Base-by-base conservation (phyloP, 1,284 basidiomycete species). In the Xerocomus amazonicus region DNA sequence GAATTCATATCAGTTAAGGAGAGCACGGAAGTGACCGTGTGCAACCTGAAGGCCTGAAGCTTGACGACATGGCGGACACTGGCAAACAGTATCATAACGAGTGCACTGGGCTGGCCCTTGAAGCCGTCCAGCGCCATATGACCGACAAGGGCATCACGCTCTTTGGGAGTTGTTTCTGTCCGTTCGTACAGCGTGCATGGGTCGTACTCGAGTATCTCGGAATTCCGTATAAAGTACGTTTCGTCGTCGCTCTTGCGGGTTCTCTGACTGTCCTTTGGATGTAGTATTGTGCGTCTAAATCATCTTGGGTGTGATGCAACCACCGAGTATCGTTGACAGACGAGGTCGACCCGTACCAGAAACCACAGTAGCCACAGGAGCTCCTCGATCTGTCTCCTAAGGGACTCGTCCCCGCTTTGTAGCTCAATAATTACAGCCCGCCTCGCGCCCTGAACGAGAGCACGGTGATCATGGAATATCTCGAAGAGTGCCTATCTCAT, bases 291-390 rank as follows among this genome's bases (percentile, higher is more conserved):
- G 42, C 48, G 70, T 63, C 16, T 33, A 35, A 28, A 14, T 7
- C n/a, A 2, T 43, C 2, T 12, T 3, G 17, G 41, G 34, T 28
- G 41, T 39, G 28, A 38, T 10, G 3, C 26, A 33, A 45, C 43
- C 35, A 3, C 32, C 12, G 8, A 12, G 5, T 9, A 2, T 32
- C 46, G 2, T 31, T 27, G 32, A 46, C 32, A 87, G 85, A 81
- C 59, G 87, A 90, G 67, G 85, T 90, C 27, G 87, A 91, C 66
- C 87, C 87, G 1, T 90, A 91, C 73, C 80, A 82, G 70, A 92
- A 91, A 60, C 87, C 90, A 0, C 68, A 79, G 45, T 85, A 87
- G 32, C 87, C 90, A 0, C 68, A 79, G 45, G 85, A 87, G 32
- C 74, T 92, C n/a, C 71, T 92, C 10, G 82, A 88, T 45, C 74